phyloP scores from a whole-genome alignment of 305 asterid genomes.

The Rubia peregrina region DNA sequence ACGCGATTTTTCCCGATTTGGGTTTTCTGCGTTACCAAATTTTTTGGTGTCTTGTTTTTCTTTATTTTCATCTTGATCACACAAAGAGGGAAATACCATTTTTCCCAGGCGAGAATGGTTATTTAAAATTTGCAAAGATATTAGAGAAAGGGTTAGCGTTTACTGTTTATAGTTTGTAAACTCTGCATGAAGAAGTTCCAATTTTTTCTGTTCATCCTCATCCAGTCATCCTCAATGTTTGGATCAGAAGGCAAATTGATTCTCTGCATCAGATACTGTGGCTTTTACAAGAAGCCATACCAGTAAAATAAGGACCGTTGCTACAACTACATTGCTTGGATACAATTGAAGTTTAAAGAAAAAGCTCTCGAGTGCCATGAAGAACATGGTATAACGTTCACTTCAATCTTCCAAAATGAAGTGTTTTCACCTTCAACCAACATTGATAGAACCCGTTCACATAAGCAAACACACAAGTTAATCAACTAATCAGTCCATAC shows the following conservation, averaged over 20 bases:
- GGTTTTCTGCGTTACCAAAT: no score
- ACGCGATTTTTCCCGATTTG: no score
- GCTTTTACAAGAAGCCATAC: constrained; percentile 13
- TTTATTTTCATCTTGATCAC: no score
- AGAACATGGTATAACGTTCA: constrained; percentile 28
- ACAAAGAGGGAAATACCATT: no score
- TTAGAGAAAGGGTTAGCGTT: no score
- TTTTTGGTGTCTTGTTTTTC: no score
- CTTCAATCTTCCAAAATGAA: constrained; percentile 26
- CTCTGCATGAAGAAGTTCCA: no score
- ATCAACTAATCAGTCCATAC: constrained; percentile 6
- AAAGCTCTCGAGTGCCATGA: constrained; percentile 15
- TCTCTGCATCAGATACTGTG: constrained; percentile 6
- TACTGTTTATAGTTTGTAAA: no score
- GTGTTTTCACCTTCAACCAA: constrained; percentile 29
- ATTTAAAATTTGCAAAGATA: no score
- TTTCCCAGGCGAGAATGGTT: no score
- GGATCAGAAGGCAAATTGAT: constrained; percentile 17
- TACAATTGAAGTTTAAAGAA: constrained; percentile 30
- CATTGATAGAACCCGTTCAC: constrained; percentile 35
- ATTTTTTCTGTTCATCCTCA: no score
- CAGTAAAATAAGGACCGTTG: not conserved
- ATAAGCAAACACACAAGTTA: constrained; percentile 17
- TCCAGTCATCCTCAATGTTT: not conserved
- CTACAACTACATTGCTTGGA: constrained; percentile 36